Base-by-base conservation (phyloP, 73 alveolate genomes). In the Breviolum minutum region DNA sequence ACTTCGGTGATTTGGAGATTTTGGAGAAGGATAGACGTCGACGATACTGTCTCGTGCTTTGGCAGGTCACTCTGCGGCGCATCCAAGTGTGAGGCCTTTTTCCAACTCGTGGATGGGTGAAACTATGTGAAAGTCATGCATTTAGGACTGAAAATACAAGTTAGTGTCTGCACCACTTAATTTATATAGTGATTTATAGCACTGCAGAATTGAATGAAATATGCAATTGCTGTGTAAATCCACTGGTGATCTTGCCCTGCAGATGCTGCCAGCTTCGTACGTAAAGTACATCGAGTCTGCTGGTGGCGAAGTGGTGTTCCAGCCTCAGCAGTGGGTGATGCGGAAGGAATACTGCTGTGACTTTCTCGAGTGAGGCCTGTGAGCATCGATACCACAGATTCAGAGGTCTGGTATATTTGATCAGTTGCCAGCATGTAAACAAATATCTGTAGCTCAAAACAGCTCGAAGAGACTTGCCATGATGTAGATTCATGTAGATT, bases 241-340 rank as follows among this genome's bases (percentile, higher is more conserved):
- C 82, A 8, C 7, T 12, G 19, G 26, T 13, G 13, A 71, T 12
- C 1, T 22, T 13, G 82, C 10, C 48, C 82, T 13, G 82, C 83
- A 90, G 97, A 87, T 62, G 6, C 61, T 90, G 87, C 97, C 97
- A 69, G 97, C 97, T 13, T 90, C 97, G 12, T 90, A 90, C 14
- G 97, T 90, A 73, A 76, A 77, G 87, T 90, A 71, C 97, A 60
- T 90, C 54, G 79, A 90, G 26, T 70, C 97, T 60, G 97, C 97
- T 22, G 97, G 97, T 73, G 97, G 97, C 13, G 88, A 90, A 73
- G 97, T 90, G 9, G 97, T 90, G 88, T 29, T 74, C 63, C 29
- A 24, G 16, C 61, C 92, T 83, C 92, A 83, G 92, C 16, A 22
- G 70, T 16, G 8, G 27, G 74, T 12, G 2, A 20, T 14, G 19